Conservation (phyloP, 140 eudicot species). For the Stevia rebaudiana region DNA sequence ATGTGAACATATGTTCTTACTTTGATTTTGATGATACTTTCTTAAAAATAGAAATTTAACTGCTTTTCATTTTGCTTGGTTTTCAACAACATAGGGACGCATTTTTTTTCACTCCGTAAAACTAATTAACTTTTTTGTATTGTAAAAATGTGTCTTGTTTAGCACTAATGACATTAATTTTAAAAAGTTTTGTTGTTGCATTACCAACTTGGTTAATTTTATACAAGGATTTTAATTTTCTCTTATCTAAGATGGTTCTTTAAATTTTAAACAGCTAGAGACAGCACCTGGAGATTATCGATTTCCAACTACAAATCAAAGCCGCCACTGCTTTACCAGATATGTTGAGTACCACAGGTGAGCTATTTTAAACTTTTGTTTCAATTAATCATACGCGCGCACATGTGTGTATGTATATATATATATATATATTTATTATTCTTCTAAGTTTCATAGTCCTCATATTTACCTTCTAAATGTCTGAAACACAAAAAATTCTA, state of each 20-base stretch:
- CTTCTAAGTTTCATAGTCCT: background rate
- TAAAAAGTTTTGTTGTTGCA: background rate
- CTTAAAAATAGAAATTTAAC: background rate
- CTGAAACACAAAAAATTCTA: background rate
- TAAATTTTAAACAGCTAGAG: slow-evolving; percentile 59
- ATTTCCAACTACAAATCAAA: slow-evolving; percentile 95
- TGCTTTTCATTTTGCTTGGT: background rate
- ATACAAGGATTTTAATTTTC: background rate
- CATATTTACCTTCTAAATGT: background rate
- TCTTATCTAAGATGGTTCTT: background rate
- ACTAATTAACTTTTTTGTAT: background rate
- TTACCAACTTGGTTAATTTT: background rate
- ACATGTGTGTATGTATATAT: background rate
- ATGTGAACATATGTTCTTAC: background rate
- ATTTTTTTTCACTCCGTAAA: background rate
- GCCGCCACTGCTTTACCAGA: slow-evolving; percentile 95
- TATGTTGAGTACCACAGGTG: slow-evolving; percentile 91
- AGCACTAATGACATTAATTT: background rate
- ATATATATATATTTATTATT: no score
- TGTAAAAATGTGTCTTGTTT: background rate
- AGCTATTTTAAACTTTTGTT: slow-evolving; percentile 13
- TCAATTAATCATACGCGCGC: background rate
- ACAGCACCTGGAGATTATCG: slow-evolving; percentile 99
- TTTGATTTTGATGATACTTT: background rate
- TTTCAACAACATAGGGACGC: background rate